Evolutionary conservation across 805 yeast genomes (phyloP), one percentile per base, ranked within the genome.

Genomic region (Ogataea zsoltii): DNA sequence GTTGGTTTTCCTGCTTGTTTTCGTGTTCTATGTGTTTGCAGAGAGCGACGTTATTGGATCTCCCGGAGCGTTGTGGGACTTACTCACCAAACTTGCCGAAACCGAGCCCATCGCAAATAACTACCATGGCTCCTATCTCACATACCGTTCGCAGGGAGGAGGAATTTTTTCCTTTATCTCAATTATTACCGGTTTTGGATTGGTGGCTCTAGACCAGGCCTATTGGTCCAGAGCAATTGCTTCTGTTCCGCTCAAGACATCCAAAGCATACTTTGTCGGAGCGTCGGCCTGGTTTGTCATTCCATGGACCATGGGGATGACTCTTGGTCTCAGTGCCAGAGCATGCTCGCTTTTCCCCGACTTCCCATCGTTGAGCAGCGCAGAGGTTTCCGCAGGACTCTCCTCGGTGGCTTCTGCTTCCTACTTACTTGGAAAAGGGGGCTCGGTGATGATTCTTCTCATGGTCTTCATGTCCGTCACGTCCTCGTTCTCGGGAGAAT

Each of bases 401-500:
- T 44, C 38, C 4, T 25, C 38, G 3, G 38, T 33, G 13, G 38
- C 38, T 3, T 28, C 46, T 12, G 46, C 42, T 3, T 23, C 28
- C 13, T 31, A 23, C 2, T 62, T 74, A 28, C 63, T 74, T 51
- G 79, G 79, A 39, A 73, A 63, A 41, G 69, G 72, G 36, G 79
- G 79, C 25, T 74, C 74, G 2, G 76, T 69, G 23, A 66, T 70
- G 53, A 64, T 76, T 11, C 65, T 74, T 37, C 54, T 73, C 32
- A 60, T 74, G 61, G 67, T 73, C 4, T 74, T 74, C 56, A 70
- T 72, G 71, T 76, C 78, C 18, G 75, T 69, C 14, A 74, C 79
- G 1, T 71, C 77, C 16, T 76, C 78, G 45, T 71, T 74, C 73
- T 71, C 76, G 19, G 74, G 77, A 19, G 78, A 74, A 58, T 64